Base-by-base conservation (phyloP, 192 early-diverging fungal genomes). In the Coemansia nantahalensis region DNA sequence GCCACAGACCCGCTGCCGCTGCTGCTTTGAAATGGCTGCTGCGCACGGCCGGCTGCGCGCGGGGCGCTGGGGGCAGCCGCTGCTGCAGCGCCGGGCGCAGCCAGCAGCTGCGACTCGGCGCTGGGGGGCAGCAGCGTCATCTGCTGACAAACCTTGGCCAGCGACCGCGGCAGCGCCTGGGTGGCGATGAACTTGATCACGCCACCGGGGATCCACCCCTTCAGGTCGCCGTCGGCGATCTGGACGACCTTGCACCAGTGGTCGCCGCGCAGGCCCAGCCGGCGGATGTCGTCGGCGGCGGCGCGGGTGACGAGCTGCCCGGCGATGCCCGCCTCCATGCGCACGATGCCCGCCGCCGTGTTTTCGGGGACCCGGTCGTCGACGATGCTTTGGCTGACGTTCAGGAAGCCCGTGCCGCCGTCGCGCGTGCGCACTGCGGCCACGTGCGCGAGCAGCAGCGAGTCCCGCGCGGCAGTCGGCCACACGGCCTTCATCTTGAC, bases 111-210 rank as follows among this genome's bases (percentile, higher is more conserved):
- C 22, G 77, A 79, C 9, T 68, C 62, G 0, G 21, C 5, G 38
- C 50, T 17, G 6, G 54, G 52, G 8, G 65, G 51, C 32, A 68
- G 43, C 5, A 3, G 17, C 3, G 60, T 46, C 26, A 79, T 30
- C 65, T 65, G 65, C 17, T 36, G 42, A 37, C 61, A 64, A 11
- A 73, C 77, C 51, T 79, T 79, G n/a, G 52, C 56, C 45, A 79
- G 63, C 31, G 77, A 79, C 17, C 59, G 62, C 21, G 77, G 77
- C 48, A 79, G 50, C 0, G 77, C 77, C 56, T 79, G 66, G 2
- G 70, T 74, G 44, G 77, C 77, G 40, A 79, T 58, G 39, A 79
- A 79, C 55, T 65, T 65, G 39, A 79, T 62, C 9, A 79, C 78
- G 15, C 63, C 62, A 26, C 57, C 62, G 0, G 78, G 78, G 19